A percentile compares a stretch with the other conserved stretches of the same genome.
Conservation (phyloP, 2,329 filamentous ascomycete species). For the Fusarium globosum region DNA sequence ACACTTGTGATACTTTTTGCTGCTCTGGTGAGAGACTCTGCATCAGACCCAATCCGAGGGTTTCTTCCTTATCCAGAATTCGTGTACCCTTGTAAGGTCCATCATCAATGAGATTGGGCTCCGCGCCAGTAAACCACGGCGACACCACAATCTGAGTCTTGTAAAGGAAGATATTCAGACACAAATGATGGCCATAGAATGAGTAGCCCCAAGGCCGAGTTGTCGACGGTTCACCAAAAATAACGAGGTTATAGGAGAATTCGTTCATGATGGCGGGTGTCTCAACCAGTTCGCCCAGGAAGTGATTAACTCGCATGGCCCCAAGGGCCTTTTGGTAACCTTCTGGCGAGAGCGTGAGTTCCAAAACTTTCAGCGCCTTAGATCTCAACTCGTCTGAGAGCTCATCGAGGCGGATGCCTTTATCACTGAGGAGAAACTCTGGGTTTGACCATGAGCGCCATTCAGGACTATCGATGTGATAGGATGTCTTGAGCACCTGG, state of each 20-base stretch:
- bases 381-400: constrained; percentile 20
- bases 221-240: constrained; percentile 72
- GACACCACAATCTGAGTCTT: constrained; percentile 73
- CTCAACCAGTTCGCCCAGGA: constrained; percentile 75
- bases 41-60: constrained; percentile 75
- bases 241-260: constrained; percentile 79
- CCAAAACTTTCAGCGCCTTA: neutral
- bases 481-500: neutral
- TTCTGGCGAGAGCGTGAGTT: constrained; percentile 71
- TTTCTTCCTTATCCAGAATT: constrained; percentile 74
- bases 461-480: constrained; percentile 75
- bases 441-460: constrained; percentile 80
- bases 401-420: constrained; percentile 78
- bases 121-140: constrained; percentile 83
- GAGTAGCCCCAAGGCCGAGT: constrained; percentile 75
- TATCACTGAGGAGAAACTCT: constrained; percentile 75
- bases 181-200: constrained; percentile 84
- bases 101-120: constrained; percentile 78
- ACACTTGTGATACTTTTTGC: constrained; percentile 66
- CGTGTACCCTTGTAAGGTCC: constrained; percentile 72
- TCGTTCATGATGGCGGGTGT: constrained; percentile 75
- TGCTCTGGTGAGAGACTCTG: constrained; percentile 62
- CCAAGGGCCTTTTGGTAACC: constrained; percentile 76
- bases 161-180: constrained; percentile 76
- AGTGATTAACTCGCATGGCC: constrained; percentile 80